Evolutionary conservation across 805 yeast genomes (phyloP).

Genomic region (Metschnikowia peoriensis): DNA sequence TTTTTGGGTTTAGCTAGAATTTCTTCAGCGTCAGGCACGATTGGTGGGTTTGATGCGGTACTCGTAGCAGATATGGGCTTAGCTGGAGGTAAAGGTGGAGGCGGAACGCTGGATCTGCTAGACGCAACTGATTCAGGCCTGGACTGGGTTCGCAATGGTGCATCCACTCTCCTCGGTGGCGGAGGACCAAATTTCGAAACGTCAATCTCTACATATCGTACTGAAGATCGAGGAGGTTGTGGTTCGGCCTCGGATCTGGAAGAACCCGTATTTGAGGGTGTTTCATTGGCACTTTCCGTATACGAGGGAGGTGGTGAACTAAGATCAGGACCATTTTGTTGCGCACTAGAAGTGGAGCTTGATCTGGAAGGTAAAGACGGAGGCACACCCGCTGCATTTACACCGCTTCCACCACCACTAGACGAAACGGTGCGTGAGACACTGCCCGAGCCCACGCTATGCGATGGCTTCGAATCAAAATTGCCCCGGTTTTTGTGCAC

Average conservation of each 20-base stretch:
- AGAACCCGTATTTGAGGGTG: neutral
- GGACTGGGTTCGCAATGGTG: neutral
- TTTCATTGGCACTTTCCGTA: neutral
- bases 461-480: neutral
- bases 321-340: neutral
- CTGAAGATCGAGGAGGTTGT: constrained; percentile 7
- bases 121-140: neutral
- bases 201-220: constrained; percentile 32
- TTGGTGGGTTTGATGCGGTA: neutral
- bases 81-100: constrained; percentile 3
- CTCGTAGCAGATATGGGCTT: constrained; percentile 6
- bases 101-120: constrained; percentile 4
- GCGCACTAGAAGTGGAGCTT: neutral
- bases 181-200: constrained; percentile 43
- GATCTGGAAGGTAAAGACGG: constrained; percentile 8
- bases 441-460: neutral
- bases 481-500: constrained; percentile 24
- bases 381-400: neutral
- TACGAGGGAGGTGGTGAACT: constrained; percentile 6
- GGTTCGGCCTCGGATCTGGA: neutral
- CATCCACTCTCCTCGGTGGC: constrained; percentile 34
- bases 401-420: no score
- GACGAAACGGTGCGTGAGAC: neutral
- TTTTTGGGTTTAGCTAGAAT: constrained; percentile 20
- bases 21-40: neutral